phyloP scores from a whole-genome alignment of 1,139 yeast genomes.

The Hansenula sp. region DNA sequence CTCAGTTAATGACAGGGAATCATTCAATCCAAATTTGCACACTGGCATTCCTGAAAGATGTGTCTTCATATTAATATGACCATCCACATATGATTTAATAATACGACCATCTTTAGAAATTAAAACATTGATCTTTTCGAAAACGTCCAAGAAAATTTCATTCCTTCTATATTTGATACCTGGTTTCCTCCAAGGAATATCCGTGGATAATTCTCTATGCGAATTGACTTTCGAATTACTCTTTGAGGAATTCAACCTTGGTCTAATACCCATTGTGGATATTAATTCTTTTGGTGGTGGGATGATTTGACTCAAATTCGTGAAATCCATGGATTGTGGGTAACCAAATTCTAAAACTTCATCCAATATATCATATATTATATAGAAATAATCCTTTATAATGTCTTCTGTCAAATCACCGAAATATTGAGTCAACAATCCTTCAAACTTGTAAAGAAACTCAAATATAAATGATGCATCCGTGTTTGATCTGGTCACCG shows the following conservation, averaged over 20 bases:
- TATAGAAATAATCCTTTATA: slow-evolving; percentile 57
- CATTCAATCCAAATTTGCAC: slow-evolving; percentile 62
- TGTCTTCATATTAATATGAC: slow-evolving; percentile 67
- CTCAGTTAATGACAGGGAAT: slow-evolving; percentile 26
- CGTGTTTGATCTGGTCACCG: slow-evolving; percentile 82
- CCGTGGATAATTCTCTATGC: slow-evolving; percentile 16
- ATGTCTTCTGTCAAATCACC: slow-evolving; percentile 38
- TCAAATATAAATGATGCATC: slow-evolving; percentile 83
- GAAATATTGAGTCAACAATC: slow-evolving; percentile 32
- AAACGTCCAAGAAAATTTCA: slow-evolving; percentile 74
- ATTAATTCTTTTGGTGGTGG: slow-evolving; percentile 8
- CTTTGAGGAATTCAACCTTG: neutral
- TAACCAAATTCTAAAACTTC: slow-evolving; percentile 80
- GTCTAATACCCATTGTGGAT: neutral
- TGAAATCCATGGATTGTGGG: slow-evolving; percentile 67
- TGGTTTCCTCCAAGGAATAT: slow-evolving; percentile 65
- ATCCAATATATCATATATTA: slow-evolving; percentile 73
- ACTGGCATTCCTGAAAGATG: slow-evolving; percentile 74
- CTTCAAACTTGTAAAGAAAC: slow-evolving; percentile 61
- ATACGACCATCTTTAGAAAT: slow-evolving; percentile 59
- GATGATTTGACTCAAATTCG: slow-evolving; percentile 37
- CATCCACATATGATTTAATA: slow-evolving; percentile 72
- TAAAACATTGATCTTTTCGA: slow-evolving; percentile 70
- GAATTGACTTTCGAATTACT: neutral
- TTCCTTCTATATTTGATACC: slow-evolving; percentile 80